Percentiles rank a stretch among this genome's conserved stretches.
Conservation (phyloP, 2,329 filamentous ascomycete species). For the Ophiostoma perfectum region DNA sequence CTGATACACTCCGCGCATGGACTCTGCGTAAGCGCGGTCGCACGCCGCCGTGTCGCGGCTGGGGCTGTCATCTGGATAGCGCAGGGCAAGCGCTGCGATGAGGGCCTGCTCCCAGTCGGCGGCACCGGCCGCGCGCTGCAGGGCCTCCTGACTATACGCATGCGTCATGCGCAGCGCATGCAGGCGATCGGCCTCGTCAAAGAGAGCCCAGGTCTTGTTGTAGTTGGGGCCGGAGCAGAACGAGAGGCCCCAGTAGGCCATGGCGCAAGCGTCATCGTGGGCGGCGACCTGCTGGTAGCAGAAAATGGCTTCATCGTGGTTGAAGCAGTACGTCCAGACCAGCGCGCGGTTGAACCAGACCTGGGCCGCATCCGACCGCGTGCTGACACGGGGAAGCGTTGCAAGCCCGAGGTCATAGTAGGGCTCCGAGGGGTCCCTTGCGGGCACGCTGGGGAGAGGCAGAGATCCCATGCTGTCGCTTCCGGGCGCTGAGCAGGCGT, state of each 20-base stretch:
- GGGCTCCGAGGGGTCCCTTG: slow-evolving; percentile 15
- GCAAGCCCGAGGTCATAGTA: slow-evolving; percentile 20
- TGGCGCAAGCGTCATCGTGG: slow-evolving; percentile 50
- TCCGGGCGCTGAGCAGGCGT: too few relatives aligned
- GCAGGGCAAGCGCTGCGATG: slow-evolving; percentile 13
- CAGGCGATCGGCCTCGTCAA: slow-evolving; percentile 55
- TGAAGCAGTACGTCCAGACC: slow-evolving; percentile 71
- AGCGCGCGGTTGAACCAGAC: slow-evolving; percentile 67
- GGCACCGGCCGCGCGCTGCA: not conserved
- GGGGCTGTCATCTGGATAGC: slow-evolving; percentile 16
- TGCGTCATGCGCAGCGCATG: slow-evolving; percentile 13
- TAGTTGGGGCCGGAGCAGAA: slow-evolving; percentile 70
- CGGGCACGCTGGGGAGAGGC: not conserved
- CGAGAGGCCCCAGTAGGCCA: slow-evolving; percentile 66
- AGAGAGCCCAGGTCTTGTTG: slow-evolving; percentile 70
- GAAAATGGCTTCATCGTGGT: slow-evolving; percentile 62
- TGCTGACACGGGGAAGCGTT: slow-evolving; percentile 9
- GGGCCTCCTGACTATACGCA: slow-evolving; percentile 8
- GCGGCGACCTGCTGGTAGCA: slow-evolving; percentile 59
- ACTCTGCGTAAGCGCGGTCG: slow-evolving; percentile 15
- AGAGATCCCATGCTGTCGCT: slow-evolving; percentile 16
- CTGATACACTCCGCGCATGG: slow-evolving; percentile 17
- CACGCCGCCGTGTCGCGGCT: slow-evolving; percentile 14
- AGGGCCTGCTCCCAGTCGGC: slow-evolving; percentile 18
- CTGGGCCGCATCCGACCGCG: slow-evolving; percentile 35